Percentiles rank a stretch among this genome's conserved stretches.
These are phyloP conservation scores for Penicillium hesseltinei DNA, from an alignment of 2,329 filamentous ascomycete species.

Conservation along the genomic window DNA sequence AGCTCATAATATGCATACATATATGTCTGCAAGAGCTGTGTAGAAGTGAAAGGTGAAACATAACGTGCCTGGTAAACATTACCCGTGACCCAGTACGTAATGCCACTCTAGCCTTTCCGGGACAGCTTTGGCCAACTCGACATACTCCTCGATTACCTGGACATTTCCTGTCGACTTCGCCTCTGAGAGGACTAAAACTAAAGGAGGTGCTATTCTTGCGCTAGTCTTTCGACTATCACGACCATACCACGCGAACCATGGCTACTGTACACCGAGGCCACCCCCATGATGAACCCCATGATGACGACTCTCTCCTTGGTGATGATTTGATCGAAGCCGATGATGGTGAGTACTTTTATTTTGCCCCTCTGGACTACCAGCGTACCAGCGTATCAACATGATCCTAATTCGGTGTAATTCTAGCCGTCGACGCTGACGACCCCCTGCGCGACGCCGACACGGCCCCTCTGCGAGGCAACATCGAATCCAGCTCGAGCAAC, in stretches of 20 bases:
- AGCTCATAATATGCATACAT: neutral
- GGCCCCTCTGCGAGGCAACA: slow-evolving; percentile 80
- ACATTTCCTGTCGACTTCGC: slow-evolving; percentile 6
- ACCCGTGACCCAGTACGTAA: slow-evolving; percentile 31
- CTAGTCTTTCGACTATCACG: slow-evolving; percentile 6
- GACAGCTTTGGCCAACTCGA: slow-evolving; percentile 25
- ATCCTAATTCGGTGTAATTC: neutral
- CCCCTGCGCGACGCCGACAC: slow-evolving; percentile 69
- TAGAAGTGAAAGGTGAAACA: neutral
- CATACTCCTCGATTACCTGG: slow-evolving; percentile 9
- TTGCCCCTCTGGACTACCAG: neutral
- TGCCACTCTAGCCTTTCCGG: slow-evolving; percentile 44
- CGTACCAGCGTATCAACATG: neutral
- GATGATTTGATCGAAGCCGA: slow-evolving; percentile 77
- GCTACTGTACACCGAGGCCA: slow-evolving; percentile 43
- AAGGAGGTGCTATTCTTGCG: slow-evolving; percentile 15
- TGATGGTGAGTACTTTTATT: slow-evolving; percentile 58
- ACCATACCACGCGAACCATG: slow-evolving; percentile 27
- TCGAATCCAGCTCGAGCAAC: slow-evolving; percentile 57
- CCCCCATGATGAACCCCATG: slow-evolving; percentile 58
- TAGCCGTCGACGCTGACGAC: slow-evolving; percentile 89
- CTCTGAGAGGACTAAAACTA: slow-evolving; percentile 1
- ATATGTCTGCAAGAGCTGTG: neutral
- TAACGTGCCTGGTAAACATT: slow-evolving; percentile 8
- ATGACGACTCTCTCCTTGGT: slow-evolving; percentile 61